phyloP scores from a whole-genome alignment of 208 protist genomes.

The Herpetomonas samuelpessoai region DNA sequence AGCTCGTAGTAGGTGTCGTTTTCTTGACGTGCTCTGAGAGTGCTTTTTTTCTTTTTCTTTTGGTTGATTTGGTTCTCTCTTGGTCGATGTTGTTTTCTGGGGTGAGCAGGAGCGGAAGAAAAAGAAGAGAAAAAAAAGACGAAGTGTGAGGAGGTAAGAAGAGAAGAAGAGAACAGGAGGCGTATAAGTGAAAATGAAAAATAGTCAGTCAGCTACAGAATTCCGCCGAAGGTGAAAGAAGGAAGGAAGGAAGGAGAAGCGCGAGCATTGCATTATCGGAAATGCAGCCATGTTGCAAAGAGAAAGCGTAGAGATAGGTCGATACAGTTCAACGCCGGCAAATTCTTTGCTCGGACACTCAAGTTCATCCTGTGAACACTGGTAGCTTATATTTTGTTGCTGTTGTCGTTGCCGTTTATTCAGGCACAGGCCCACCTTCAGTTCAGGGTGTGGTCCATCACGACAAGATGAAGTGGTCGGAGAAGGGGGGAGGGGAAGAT shows the following conservation, averaged over 20 bases:
- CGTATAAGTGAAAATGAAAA: background rate
- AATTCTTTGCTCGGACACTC: too few species aligned
- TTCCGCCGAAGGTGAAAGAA: constrained; percentile 3
- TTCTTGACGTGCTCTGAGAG: too few species aligned
- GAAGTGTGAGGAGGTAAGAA: constrained; percentile 10
- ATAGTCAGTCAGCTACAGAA: background rate
- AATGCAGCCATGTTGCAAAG: too few species aligned
- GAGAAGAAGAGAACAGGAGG: constrained; percentile 2
- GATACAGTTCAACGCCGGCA: too few species aligned
- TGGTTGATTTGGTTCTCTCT: constrained; percentile 1
- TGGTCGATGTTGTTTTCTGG: constrained; percentile 2
- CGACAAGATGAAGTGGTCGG: background rate
- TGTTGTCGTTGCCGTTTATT: constrained; percentile 5
- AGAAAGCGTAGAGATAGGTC: constrained; percentile 18
- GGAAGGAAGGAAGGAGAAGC: constrained; percentile 10
- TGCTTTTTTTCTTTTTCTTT: constrained; percentile 9
- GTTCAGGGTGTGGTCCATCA: too few species aligned
- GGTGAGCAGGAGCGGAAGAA: background rate
- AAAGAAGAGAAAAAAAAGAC: constrained; percentile 4
- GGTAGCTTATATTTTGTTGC: constrained; percentile 1
- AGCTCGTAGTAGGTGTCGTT: too few species aligned
- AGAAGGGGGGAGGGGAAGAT: background rate
- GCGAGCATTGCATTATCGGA: too few species aligned
- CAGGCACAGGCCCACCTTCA: too few species aligned
- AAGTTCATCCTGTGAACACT: constrained; percentile 7